These are phyloP conservation scores for Fistulina hepatica DNA, from an alignment of 1,284 basidiomycete genomes.

Conservation along the genomic window DNA sequence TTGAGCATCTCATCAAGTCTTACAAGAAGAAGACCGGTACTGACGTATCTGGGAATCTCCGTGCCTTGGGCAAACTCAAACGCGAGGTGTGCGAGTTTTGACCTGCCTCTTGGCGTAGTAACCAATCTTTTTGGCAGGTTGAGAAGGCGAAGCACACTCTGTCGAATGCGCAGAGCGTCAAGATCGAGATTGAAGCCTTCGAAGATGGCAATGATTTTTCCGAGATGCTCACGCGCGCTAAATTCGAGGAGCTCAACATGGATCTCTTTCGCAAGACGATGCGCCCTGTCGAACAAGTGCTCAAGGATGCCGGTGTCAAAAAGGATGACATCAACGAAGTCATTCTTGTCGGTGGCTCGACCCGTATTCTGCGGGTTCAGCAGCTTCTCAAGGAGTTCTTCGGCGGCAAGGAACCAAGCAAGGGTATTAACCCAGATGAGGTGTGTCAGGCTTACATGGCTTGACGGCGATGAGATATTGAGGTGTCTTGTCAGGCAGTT, in stretches of 20 bases:
- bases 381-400: constrained; percentile 83
- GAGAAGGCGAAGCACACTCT: constrained; percentile 75
- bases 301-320: constrained; percentile 60
- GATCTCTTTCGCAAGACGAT: constrained; percentile 64
- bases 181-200: constrained; percentile 68
- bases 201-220: constrained; percentile 67
- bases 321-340: constrained; percentile 65
- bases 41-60: constrained; percentile 50
- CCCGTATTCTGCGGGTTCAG: constrained; percentile 82
- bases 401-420: constrained; percentile 71
- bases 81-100: constrained; percentile 24
- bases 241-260: constrained; percentile 67
- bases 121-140: no score
- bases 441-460: no score
- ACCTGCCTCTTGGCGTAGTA: no score
- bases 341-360: constrained; percentile 85
- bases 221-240: constrained; percentile 60
- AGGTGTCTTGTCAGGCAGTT: no score
- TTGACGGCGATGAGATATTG: no score
- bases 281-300: constrained; percentile 65
- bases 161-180: constrained; percentile 57
- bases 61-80: constrained; percentile 74
- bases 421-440: constrained; percentile 87
- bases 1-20: constrained; percentile 65
- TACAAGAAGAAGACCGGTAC: constrained; percentile 69